Conservation (phyloP, 192 early-diverging fungal genomes). For the Backusella luteola region DNA sequence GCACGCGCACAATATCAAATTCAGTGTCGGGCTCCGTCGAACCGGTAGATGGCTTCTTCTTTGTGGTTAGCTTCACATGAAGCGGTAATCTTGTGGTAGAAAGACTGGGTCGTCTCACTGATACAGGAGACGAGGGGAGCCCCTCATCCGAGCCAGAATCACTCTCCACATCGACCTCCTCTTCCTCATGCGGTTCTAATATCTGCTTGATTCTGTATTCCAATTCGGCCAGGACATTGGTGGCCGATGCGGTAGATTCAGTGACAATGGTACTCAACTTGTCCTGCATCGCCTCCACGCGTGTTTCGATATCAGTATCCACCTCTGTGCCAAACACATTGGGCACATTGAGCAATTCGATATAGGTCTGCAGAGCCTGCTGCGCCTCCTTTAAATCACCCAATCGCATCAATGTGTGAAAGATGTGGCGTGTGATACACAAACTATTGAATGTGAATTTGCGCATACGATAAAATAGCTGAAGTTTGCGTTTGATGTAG, state of each 20-base stretch:
- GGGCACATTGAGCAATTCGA: constrained; percentile 44
- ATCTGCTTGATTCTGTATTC: background rate
- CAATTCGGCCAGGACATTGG: background rate
- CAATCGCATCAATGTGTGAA: constrained; percentile 46
- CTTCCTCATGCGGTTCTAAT: background rate
- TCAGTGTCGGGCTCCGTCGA: constrained; percentile 4
- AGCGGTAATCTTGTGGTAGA: background rate
- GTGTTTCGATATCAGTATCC: background rate
- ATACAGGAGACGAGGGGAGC: background rate
- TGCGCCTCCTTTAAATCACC: constrained; percentile 73
- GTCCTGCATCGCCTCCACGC: background rate
- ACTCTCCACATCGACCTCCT: background rate
- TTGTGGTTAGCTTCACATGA: background rate
- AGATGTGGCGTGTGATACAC: constrained; percentile 58
- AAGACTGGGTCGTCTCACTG: background rate
- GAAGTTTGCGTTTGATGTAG: background rate
- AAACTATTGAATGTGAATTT: constrained; percentile 71
- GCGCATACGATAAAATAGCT: background rate
- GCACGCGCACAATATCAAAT: constrained; percentile 9
- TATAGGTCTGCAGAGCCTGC: constrained; percentile 60
- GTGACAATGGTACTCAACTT: background rate
- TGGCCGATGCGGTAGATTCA: background rate
- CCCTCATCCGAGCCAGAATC: background rate
- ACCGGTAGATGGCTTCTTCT: background rate
- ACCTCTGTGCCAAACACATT: background rate